phyloP scores from a whole-genome alignment of 2,329 filamentous ascomycete species.

The Fusarium sp. region DNA sequence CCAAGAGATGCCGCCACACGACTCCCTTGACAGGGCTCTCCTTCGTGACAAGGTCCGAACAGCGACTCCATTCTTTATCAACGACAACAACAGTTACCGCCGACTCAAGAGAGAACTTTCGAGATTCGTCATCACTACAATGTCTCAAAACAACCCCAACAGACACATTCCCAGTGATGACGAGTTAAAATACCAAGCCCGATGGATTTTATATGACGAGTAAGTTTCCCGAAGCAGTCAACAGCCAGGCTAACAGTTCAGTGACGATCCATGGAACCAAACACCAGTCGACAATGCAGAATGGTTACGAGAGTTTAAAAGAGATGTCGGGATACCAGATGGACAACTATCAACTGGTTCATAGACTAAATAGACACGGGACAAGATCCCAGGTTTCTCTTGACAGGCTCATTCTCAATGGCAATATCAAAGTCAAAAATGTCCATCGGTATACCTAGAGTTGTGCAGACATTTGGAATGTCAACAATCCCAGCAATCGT shows the following conservation, averaged over 20 bases:
- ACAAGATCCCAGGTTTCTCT: slow-evolving; percentile 44
- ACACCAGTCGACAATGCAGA: slow-evolving; percentile 39
- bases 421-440: slow-evolving; percentile 95
- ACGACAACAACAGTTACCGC: slow-evolving; percentile 37
- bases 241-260: slow-evolving; percentile 1
- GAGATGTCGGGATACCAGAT: slow-evolving; percentile 30
- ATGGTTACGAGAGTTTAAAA: slow-evolving; percentile 38
- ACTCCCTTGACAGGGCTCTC: slow-evolving; percentile 1
- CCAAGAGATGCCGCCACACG: background rate
- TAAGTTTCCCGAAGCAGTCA: background rate
- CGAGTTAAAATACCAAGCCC: slow-evolving; percentile 33
- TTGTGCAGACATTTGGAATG: slow-evolving; percentile 92
- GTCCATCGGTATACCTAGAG: slow-evolving; percentile 88
- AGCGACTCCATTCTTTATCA: slow-evolving; percentile 33
- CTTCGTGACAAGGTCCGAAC: slow-evolving; percentile 29
- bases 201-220: slow-evolving; percentile 38
- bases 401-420: slow-evolving; percentile 65
- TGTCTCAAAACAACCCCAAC: slow-evolving; percentile 36
- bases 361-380: slow-evolving; percentile 22
- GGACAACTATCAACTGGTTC: background rate
- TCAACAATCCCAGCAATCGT: slow-evolving; percentile 92
- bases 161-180: slow-evolving; percentile 32
- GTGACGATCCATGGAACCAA: slow-evolving; percentile 40
- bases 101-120: slow-evolving; percentile 29
- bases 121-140: slow-evolving; percentile 32